Evolutionary conservation across 768 basidiomycete species (phyloP), one percentile per base, ranked within the genome.

Genomic region (Mycena capillaripes): DNA sequence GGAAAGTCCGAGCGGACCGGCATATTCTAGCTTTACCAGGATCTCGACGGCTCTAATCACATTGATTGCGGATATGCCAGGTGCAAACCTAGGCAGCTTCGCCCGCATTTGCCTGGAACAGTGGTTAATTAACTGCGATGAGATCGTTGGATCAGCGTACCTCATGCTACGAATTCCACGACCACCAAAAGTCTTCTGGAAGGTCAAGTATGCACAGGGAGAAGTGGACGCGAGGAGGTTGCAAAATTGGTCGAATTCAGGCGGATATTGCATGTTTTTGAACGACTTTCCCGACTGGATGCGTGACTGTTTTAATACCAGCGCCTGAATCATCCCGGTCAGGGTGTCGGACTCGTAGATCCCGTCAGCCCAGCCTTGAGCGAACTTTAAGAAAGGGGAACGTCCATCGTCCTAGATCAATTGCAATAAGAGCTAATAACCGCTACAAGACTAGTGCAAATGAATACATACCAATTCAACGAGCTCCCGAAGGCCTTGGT

Each of bases 311-410:
- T 69, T 77, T 8, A 65, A 30, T 1, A 74, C 55, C 8, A 75
- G 19, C 8, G 77, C 77, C 30, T 75, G 58, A 7, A 78, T 69
- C 71, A 76, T 69, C 8, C 77, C 77, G 29, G 73, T 56, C 17
- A 78, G 38, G 0, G 71, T 73, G 10, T 74, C 69, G 0, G 66
- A 70, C 21, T 73, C 65, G 70, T 73, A 79, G 0, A 46, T 25
- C 0, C 78, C 79, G 29, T 66, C 59, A 10, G 64, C 55, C 44
- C 69, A 75, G 6, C 78, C 78, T 23, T 70, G 38, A 1, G 77
- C 76, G 70, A 78, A 79, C 12, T 67, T 63, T 25, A 79, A 56
- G 59, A 57, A 78, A 1, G 78, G 76, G 0, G 73, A 72, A 0
- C 62, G 44, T 0, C 76, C 69, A 32, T 74, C 77, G 30, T 78